Evolutionary conservation across 2,329 filamentous ascomycete genomes (phyloP).

Genomic region (Iodosphaeria phyllophila): DNA sequence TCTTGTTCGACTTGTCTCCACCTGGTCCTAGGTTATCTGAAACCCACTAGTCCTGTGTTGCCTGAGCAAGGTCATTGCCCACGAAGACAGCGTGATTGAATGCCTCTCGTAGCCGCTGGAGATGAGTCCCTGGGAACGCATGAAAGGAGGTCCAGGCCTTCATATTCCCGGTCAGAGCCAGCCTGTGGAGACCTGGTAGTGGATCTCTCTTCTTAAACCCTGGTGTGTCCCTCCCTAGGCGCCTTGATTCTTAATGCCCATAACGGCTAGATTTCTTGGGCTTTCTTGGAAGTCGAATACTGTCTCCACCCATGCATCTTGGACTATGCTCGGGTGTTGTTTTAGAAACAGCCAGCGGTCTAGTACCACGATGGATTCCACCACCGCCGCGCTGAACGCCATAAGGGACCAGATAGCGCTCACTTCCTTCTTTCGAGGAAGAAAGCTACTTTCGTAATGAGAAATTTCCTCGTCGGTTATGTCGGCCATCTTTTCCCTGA

Average conservation of each 20-base stretch:
- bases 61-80: too few relatives aligned
- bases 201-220: too few relatives aligned
- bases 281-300: slow-evolving; percentile 80
- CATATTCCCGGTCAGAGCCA: too few relatives aligned
- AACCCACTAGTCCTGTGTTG: too few relatives aligned
- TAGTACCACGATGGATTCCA: slow-evolving; percentile 77
- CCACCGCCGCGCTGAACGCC: slow-evolving; percentile 80
- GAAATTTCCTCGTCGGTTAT: slow-evolving; percentile 62
- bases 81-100: too few relatives aligned
- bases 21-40: too few relatives aligned
- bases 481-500: slow-evolving; percentile 43
- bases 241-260: slow-evolving; percentile 84
- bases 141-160: too few relatives aligned
- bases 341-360: slow-evolving; percentile 78
- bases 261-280: slow-evolving; percentile 81
- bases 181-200: too few relatives aligned
- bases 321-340: slow-evolving; percentile 54
- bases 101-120: too few relatives aligned
- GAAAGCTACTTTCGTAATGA: slow-evolving; percentile 47
- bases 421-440: slow-evolving; percentile 55
- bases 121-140: too few relatives aligned
- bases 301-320: slow-evolving; percentile 74
- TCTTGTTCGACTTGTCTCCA: too few relatives aligned
- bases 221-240: too few relatives aligned
- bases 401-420: slow-evolving; percentile 86